Percentiles rank a stretch among this genome's conserved stretches.
phyloP scores from a whole-genome alignment of 306 rosid genomes.

The Erythrophleum fordii region DNA sequence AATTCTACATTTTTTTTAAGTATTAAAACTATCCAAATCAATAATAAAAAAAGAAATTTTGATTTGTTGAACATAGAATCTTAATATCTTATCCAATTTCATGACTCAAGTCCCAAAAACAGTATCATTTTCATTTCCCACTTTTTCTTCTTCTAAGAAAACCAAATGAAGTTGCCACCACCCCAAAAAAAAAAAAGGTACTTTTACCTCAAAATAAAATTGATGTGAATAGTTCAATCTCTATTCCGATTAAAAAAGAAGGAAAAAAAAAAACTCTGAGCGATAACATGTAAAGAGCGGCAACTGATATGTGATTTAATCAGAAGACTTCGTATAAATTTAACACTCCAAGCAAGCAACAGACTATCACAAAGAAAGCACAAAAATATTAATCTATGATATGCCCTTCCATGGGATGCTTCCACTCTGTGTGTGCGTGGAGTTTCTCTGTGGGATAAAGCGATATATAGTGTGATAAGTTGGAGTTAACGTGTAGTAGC shows the following conservation, averaged over 20 bases:
- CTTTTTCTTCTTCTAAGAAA: neutral
- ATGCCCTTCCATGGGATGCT: neutral
- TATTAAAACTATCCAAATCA: too few species aligned
- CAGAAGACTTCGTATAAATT: too few species aligned
- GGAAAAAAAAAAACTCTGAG: too few species aligned
- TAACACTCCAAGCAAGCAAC: too few species aligned
- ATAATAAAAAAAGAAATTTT: too few species aligned
- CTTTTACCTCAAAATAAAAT: neutral
- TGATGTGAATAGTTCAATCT: neutral
- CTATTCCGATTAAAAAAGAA: neutral
- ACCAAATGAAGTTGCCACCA: neutral
- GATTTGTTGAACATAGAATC: too few species aligned
- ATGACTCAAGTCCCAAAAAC: neutral
- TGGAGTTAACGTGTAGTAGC: neutral
- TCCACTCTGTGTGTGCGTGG: neutral
- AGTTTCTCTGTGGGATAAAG: neutral
- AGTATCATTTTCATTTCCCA: neutral
- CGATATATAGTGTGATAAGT: neutral
- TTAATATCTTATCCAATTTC: neutral
- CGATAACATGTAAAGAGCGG: neutral
- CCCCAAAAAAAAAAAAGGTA: neutral
- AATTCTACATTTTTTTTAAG: too few species aligned
- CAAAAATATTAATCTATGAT: too few species aligned
- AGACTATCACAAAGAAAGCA: too few species aligned
- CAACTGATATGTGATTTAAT: neutral